A percentile compares a stretch with the other conserved stretches of the same genome.
These are phyloP conservation scores for Rhizopogon vulgaris DNA, from an alignment of 768 basidiomycete species.

Conservation along the genomic window DNA sequence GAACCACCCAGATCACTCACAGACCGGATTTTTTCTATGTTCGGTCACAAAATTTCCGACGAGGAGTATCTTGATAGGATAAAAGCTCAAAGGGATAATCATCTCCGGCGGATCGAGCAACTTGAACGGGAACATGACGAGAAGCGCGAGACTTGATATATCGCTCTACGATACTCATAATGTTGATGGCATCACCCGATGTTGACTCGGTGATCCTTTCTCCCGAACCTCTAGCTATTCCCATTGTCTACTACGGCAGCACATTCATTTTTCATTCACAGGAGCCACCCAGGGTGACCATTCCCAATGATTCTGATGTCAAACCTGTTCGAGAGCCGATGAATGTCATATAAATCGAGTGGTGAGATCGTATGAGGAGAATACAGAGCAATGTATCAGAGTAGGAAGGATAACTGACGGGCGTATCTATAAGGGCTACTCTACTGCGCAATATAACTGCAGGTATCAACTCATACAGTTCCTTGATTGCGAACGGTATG, in stretches of 20 bases:
- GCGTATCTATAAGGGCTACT: background rate
- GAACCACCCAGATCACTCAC: constrained; percentile 15
- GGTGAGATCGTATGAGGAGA: too few relatives aligned
- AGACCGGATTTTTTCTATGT: constrained; percentile 31
- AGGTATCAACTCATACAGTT: background rate
- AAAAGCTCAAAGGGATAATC: constrained; percentile 47
- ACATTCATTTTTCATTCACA: too few relatives aligned
- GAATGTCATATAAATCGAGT: too few relatives aligned
- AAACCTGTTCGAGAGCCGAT: too few relatives aligned
- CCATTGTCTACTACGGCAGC: too few relatives aligned
- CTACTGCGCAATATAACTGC: background rate
- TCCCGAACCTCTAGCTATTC: background rate
- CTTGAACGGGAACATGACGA: constrained; percentile 36
- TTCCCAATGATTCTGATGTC: too few relatives aligned
- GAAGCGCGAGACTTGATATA: constrained; percentile 7
- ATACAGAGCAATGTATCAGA: too few relatives aligned
- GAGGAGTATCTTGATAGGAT: constrained; percentile 65
- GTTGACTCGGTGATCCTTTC: background rate
- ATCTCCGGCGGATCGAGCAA: constrained; percentile 52
- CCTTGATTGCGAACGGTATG: constrained; percentile 25
- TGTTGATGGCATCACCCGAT: background rate
- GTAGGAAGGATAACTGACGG: too few relatives aligned
- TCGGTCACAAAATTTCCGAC: constrained; percentile 49
- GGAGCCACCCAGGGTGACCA: too few relatives aligned
- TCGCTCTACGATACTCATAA: background rate